These are phyloP conservation scores for Pugionium cornutum DNA, from an alignment of 345 rosid species.

Conservation along the genomic window DNA sequence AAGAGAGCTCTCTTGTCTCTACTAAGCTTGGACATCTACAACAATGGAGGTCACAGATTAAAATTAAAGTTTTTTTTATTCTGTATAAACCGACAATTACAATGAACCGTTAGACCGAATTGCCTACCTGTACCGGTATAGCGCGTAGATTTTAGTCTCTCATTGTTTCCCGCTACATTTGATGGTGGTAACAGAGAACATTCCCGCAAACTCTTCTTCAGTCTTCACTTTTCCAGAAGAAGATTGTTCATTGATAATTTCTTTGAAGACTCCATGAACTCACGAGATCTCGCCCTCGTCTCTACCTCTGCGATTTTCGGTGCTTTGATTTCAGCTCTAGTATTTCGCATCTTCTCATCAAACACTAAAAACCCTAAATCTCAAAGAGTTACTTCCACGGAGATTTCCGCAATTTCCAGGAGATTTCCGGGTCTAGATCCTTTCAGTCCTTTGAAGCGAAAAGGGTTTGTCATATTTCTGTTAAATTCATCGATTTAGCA, in stretches of 20 bases:
- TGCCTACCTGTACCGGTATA: background rate
- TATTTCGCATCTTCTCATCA: constrained; percentile 51
- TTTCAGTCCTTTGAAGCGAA: constrained; percentile 75
- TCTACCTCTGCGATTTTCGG: constrained; percentile 67
- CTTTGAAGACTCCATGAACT: constrained; percentile 46
- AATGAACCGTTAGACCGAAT: background rate
- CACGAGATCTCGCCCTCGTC: constrained; percentile 60
- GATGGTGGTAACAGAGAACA: background rate
- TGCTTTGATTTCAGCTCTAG: constrained; percentile 64
- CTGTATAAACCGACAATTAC: background rate
- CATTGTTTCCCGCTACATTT: constrained; percentile 42
- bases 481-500: background rate
- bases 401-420: constrained; percentile 43
- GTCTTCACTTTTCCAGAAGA: background rate
- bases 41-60: no score
- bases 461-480: constrained; percentile 51
- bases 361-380: constrained; percentile 42
- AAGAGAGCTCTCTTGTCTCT: no score
- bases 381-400: constrained; percentile 33
- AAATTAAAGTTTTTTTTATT: no score
- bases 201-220: constrained; percentile 3
- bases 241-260: constrained; percentile 1
- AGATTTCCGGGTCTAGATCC: constrained; percentile 51
- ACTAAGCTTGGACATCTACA: no score
- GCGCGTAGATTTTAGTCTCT: constrained; percentile 18